Percentiles rank a stretch among this genome's conserved stretches.
Evolutionary conservation across 1,284 basidiomycete species (phyloP).

Genomic region (Heterobasidion annosum): DNA sequence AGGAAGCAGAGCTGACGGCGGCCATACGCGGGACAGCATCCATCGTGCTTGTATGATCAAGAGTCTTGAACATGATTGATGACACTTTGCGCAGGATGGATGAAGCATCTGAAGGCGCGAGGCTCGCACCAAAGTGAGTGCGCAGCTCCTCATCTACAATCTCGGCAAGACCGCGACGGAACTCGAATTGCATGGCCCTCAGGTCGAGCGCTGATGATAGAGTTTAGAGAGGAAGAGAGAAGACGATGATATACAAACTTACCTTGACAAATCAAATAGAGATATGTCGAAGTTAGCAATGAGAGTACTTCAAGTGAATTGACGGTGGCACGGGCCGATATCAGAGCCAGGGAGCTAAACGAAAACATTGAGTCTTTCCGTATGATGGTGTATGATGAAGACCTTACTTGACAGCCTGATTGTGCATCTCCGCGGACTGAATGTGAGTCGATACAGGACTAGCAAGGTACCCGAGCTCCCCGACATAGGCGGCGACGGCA

Average conservation of each 20-base stretch:
- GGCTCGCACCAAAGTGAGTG: constrained; percentile 32
- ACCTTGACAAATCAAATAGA: constrained; percentile 72
- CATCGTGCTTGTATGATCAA: constrained; percentile 64
- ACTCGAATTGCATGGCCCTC: constrained; percentile 61
- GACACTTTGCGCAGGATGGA: constrained; percentile 27
- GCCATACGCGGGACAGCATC: constrained; percentile 59
- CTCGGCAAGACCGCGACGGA: constrained; percentile 37
- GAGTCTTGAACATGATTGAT: constrained; percentile 34
- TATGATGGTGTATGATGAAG: background rate
- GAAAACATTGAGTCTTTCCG: background rate
- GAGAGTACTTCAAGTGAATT: constrained; percentile 70
- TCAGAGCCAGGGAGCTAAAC: constrained; percentile 66
- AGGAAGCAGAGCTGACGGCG: constrained; percentile 53
- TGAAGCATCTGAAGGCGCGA: constrained; percentile 24
- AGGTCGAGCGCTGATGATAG: constrained; percentile 56
- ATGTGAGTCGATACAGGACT: constrained; percentile 81
- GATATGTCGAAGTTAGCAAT: constrained; percentile 64
- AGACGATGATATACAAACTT: background rate
- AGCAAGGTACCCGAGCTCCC: constrained; percentile 77
- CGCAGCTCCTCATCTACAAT: constrained; percentile 46
- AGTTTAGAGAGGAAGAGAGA: background rate
- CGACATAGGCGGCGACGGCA: constrained; percentile 70
- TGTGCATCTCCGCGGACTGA: constrained; percentile 83
- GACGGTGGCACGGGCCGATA: constrained; percentile 73
- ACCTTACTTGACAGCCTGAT: constrained; percentile 77